Conservation (phyloP, 2,329 filamentous ascomycete genomes). For the Apiospora arundinis region DNA sequence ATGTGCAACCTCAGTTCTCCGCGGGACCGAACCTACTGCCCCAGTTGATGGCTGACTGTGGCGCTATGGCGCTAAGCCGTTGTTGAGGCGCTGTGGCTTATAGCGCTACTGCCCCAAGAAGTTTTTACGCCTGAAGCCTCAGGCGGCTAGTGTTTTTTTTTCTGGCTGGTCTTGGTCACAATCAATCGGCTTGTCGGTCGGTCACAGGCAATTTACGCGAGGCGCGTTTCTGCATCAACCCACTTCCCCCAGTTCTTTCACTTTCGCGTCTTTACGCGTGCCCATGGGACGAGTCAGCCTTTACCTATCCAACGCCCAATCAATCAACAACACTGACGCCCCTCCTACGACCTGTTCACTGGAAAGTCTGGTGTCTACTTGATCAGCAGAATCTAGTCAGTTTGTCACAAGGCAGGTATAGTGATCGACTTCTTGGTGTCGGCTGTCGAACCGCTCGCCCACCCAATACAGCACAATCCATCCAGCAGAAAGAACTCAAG, state of each 20-base stretch:
- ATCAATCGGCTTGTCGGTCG: neutral
- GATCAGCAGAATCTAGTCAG: neutral
- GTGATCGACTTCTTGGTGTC: neutral
- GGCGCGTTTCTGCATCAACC: slow-evolving; percentile 11
- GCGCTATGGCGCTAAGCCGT: neutral
- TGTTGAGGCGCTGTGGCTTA: neutral
- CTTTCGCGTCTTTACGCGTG: slow-evolving; percentile 19
- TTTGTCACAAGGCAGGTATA: neutral
- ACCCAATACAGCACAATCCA: no score
- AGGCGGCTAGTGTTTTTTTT: neutral
- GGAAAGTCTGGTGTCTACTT: neutral
- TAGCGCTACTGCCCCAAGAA: neutral
- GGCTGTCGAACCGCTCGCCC: neutral
- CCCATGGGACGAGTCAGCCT: slow-evolving; percentile 13
- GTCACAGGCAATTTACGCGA: slow-evolving; percentile 16
- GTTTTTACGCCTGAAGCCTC: neutral
- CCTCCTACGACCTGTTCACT: neutral
- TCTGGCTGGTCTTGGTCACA: neutral
- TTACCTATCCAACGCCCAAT: neutral
- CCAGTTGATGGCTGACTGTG: neutral
- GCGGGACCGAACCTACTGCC: neutral
- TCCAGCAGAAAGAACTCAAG: neutral
- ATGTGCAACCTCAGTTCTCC: neutral
- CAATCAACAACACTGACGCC: neutral
- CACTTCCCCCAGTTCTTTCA: neutral